phyloP scores from a whole-genome alignment of 1,139 yeast species.

The Yamadazyma sp. region DNA sequence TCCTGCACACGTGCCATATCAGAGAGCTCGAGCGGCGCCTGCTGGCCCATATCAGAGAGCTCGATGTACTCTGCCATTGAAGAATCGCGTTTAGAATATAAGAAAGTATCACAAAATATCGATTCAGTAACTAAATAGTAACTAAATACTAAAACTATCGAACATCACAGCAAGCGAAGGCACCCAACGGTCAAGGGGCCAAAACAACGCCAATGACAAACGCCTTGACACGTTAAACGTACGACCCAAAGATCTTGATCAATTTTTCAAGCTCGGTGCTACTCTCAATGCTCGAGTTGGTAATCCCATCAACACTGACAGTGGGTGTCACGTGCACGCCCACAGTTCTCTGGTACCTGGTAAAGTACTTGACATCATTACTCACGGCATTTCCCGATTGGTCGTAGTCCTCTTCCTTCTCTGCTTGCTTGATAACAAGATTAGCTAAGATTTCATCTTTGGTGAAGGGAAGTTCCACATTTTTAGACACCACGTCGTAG shows the following conservation, averaged over 20 bases:
- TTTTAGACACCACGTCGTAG: slow-evolving; percentile 48
- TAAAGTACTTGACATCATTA: slow-evolving; percentile 69
- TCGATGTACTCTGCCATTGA: slow-evolving; percentile 16
- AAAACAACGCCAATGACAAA: not conserved
- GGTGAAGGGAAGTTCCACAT: slow-evolving; percentile 35
- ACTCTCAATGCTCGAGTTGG: slow-evolving; percentile 36
- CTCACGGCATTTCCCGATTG: slow-evolving; percentile 63
- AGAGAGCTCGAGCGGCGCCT: not conserved
- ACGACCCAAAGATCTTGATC: slow-evolving; percentile 26
- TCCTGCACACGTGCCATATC: too few species aligned
- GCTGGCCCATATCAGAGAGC: slow-evolving; percentile 1
- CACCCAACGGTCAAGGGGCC: too few species aligned
- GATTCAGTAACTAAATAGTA: too few species aligned
- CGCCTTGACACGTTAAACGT: not conserved
- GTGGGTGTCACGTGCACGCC: slow-evolving; percentile 90
- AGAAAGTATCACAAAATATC: too few species aligned
- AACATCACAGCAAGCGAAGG: too few species aligned
- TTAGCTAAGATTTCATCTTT: slow-evolving; percentile 36
- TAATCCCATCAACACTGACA: slow-evolving; percentile 68
- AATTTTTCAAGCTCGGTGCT: slow-evolving; percentile 36
- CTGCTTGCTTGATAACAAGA: slow-evolving; percentile 26
- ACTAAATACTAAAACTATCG: too few species aligned
- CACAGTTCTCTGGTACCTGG: slow-evolving; percentile 70
- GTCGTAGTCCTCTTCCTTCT: slow-evolving; percentile 25
- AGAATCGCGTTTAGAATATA: too few species aligned